Conservation (phyloP, 163 green algal species). For the Chlamydomonas reinhardtii region DNA sequence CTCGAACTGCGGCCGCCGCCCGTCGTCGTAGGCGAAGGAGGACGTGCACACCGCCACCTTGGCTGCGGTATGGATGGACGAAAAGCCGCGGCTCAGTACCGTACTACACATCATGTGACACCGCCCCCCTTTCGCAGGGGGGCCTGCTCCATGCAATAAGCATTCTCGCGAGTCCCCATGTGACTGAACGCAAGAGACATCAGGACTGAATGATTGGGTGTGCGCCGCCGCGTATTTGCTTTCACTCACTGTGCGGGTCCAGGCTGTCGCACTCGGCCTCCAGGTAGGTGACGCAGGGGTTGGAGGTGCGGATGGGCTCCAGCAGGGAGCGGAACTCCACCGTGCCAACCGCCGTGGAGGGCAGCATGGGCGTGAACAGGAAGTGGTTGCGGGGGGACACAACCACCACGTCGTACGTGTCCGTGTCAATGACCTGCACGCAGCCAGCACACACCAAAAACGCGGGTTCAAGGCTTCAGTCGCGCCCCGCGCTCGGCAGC, state of each 20-base stretch:
- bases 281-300: conserved; percentile 70
- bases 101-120: too few species aligned
- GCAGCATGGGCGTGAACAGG: conserved; percentile 81
- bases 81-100: background rate
- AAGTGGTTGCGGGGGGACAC: conserved; percentile 82
- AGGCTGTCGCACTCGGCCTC: conserved; percentile 50
- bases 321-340: conserved; percentile 81
- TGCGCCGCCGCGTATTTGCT: too few species aligned
- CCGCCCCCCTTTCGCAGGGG: too few species aligned
- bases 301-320: conserved; percentile 78
- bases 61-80: background rate
- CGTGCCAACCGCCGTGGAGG: conserved; percentile 76
- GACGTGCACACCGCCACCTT: conserved; percentile 44
- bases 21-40: conserved; percentile 48
- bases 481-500: too few species aligned
- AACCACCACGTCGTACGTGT: conserved; percentile 76
- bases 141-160: too few species aligned
- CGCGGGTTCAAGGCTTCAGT: too few species aligned
- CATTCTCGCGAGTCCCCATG: too few species aligned
- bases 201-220: too few species aligned
- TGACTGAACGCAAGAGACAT: too few species aligned
- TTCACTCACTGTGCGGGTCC: conserved; percentile 25
- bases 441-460: background rate
- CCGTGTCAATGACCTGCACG: conserved; percentile 74
- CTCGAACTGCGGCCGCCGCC: conserved; percentile 39